Evolutionary conservation across 2,329 filamentous ascomycete genomes (phyloP).

Genomic region (Talaromyces sp.): DNA sequence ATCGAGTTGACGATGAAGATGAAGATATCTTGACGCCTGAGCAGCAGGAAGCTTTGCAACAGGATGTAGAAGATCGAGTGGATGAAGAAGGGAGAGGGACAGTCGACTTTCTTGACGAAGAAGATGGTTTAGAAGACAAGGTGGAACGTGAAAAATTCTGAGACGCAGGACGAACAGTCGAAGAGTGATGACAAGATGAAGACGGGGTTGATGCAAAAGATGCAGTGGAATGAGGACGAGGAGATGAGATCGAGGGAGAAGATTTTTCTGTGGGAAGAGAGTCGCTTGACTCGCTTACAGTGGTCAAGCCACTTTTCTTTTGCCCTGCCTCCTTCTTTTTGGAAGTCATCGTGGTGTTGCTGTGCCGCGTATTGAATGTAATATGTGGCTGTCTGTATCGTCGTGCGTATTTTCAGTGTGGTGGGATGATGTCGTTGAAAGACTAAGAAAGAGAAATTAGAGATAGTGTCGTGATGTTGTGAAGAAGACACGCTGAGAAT

Average conservation of each 20-base stretch:
- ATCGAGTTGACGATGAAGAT: background rate
- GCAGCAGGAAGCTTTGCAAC: background rate
- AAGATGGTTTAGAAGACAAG: background rate
- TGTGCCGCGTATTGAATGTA: background rate
- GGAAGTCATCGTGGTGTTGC: background rate
- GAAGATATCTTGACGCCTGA: background rate
- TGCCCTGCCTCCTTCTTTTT: constrained; percentile 1
- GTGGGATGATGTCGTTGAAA: background rate
- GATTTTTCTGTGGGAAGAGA: background rate
- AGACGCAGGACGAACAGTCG: background rate
- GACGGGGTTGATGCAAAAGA: background rate
- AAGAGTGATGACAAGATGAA: background rate
- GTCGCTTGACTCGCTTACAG: constrained; percentile 4
- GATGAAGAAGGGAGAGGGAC: background rate
- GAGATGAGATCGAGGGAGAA: background rate
- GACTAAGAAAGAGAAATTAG: background rate
- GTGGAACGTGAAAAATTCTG: background rate
- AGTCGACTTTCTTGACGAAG: background rate
- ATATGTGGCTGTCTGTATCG: background rate
- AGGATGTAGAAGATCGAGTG: background rate
- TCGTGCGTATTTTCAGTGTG: background rate
- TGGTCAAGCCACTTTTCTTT: background rate
- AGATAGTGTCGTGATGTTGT: background rate
- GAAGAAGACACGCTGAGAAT: background rate
- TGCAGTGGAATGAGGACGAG: background rate